Evolutionary conservation across 192 early-diverging fungal species (phyloP), one percentile per base, ranked within the genome.

Genomic region (Jimgerdemannia flammicorona): DNA sequence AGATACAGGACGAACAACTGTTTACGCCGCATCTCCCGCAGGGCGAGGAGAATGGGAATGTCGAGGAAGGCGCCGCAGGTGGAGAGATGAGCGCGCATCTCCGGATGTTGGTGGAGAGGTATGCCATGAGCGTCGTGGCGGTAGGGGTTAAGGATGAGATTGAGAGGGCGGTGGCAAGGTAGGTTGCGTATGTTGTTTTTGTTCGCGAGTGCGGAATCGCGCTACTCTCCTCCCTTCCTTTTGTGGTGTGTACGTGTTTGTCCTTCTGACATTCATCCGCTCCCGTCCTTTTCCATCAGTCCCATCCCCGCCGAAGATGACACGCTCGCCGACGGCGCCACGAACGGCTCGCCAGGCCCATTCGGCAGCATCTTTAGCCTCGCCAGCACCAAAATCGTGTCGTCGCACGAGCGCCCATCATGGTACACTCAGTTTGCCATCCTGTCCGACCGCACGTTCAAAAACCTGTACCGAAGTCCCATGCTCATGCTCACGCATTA

Each of bases 381-480:
- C 59, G 73, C 69, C 49, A 70, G 68, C 39, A 75, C 67, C 29
- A 74, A 75, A 18, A 73, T 71, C 1, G 71, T 88, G 0, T 79
- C 79, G 8, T 79, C 84, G 0, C 84, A 87, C 73, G 79, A 81
- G 68, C 78, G 91, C 9, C 86, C 93, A 3, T 83, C 85, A 3
- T 87, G 86, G 79, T 85, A 82, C 70, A 90, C 86, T 0, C 93
- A 95, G 73, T 92, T 94, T 81, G 80, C 77, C 54, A 92, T 96
- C 72, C 80, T 96, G 7, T 86, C 89, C 10, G 87, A 90, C 44
- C 82, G 95, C 66, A 93, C 93, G 10, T 87, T 94, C 75, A 93
- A 94, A 80, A 95, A 95, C 77, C 82, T 96, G 8, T 91, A 93
- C 70, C 87, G 95, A 19, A 94, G 93, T 70, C 93, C 93, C 3